Conservation (phyloP, 1,284 basidiomycete species). For the Wallemia mellicola region DNA sequence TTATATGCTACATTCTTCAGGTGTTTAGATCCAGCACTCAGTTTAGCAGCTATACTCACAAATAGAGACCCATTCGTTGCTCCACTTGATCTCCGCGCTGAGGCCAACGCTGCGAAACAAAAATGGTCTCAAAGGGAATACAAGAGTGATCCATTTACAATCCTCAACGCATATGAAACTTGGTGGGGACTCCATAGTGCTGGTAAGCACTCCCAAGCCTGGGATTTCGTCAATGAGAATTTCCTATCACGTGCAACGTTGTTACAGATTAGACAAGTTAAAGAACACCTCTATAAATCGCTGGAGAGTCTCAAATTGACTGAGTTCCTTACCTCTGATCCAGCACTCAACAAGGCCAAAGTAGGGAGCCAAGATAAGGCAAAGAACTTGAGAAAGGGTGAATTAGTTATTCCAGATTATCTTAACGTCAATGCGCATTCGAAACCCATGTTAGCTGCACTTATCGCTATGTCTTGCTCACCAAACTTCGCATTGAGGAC, state of each 20-base stretch:
- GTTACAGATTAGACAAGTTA: constrained; percentile 54
- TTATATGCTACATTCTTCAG: constrained; percentile 79
- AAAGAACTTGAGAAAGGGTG: constrained; percentile 7
- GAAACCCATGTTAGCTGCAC: constrained; percentile 46
- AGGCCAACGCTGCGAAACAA: constrained; percentile 36
- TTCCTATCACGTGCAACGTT: constrained; percentile 66
- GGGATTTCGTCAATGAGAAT: constrained; percentile 54
- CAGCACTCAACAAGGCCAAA: constrained; percentile 8
- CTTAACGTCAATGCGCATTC: constrained; percentile 47
- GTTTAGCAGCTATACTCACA: constrained; percentile 63
- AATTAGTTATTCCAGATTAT: constrained; percentile 25
- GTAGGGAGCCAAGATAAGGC: constrained; percentile 5
- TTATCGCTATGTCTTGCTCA: constrained; percentile 60
- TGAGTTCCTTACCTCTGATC: constrained; percentile 37
- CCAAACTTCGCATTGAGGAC: constrained; percentile 77
- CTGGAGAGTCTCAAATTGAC: constrained; percentile 56
- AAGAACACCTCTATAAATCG: constrained; percentile 44
- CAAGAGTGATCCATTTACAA: constrained; percentile 57
- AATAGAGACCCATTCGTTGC: constrained; percentile 73
- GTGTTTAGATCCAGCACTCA: constrained; percentile 64
- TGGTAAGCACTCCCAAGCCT: constrained; percentile 32
- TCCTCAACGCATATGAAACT: constrained; percentile 46
- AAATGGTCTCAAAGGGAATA: constrained; percentile 46
- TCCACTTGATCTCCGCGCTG: constrained; percentile 23
- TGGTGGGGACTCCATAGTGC: constrained; percentile 44